phyloP scores from a whole-genome alignment of 176 grass and related monocot genomes.

The Phoenix roebelenii region DNA sequence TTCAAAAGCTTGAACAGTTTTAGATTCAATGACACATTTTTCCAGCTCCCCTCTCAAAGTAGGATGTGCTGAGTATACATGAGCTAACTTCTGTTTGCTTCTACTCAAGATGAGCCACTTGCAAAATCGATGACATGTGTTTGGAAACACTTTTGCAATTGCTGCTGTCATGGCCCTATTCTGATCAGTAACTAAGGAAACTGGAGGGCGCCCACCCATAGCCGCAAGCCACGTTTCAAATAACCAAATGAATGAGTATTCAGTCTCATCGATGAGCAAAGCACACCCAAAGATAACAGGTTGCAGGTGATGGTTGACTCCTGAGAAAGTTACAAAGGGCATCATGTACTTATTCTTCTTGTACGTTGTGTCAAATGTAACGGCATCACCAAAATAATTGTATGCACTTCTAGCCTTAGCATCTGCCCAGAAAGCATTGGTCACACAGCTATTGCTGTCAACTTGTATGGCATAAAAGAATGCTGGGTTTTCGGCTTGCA shows the following conservation, averaged over 20 bases:
- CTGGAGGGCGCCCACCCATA: conserved; percentile 50
- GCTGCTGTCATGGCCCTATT: conserved; percentile 65
- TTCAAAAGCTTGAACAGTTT: conserved; percentile 61
- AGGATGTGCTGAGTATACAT: conserved; percentile 54
- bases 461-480: conserved; percentile 84
- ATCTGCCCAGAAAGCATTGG: conserved; percentile 79
- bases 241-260: conserved; percentile 78
- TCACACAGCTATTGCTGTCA: conserved; percentile 58
- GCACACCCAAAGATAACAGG: conserved; percentile 69
- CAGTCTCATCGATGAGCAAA: conserved; percentile 71
- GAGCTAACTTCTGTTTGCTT: conserved; percentile 71
- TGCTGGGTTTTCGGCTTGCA: conserved; percentile 50
- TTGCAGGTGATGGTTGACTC: conserved; percentile 89
- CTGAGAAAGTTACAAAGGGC: conserved; percentile 77
- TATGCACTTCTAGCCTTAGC: conserved; percentile 57
- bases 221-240: conserved; percentile 79
- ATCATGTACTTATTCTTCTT: conserved; percentile 91
- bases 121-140: conserved; percentile 61
- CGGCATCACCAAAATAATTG: conserved; percentile 62
- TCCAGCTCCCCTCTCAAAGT: conserved; percentile 61
- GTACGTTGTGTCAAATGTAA: conserved; percentile 75
- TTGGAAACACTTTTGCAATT: conserved; percentile 65
- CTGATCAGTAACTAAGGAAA: conserved; percentile 70
- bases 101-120: conserved; percentile 78
- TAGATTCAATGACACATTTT: conserved; percentile 57